phyloP scores from a whole-genome alignment of 2,329 filamentous ascomycete species.

The Alternaria rosae region DNA sequence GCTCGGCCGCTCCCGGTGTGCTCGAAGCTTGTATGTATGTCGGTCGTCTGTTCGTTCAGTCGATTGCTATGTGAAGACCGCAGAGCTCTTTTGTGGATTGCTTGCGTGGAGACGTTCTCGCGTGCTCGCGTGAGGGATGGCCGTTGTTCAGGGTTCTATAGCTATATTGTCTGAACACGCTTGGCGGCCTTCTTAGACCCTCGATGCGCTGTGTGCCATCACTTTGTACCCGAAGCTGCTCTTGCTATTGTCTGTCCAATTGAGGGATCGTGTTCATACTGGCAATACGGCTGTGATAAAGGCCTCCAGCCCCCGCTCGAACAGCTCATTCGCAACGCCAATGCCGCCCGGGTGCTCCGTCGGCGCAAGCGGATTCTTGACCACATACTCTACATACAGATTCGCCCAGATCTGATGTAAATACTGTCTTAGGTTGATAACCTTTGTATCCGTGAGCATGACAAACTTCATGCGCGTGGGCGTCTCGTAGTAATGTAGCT shows the following conservation, averaged over 20 bases:
- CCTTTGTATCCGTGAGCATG: constrained; percentile 90
- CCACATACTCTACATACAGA: constrained; percentile 91
- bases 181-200: background rate
- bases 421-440: constrained; percentile 89
- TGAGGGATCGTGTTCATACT: constrained; percentile 25
- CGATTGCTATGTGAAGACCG: background rate
- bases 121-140: background rate
- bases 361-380: constrained; percentile 70
- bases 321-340: constrained; percentile 70
- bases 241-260: background rate
- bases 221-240: background rate
- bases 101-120: background rate
- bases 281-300: constrained; percentile 66
- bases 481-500: constrained; percentile 98
- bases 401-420: constrained; percentile 99
- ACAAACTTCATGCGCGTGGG: constrained; percentile 95
- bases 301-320: constrained; percentile 73
- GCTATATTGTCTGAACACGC: background rate
- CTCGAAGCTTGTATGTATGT: constrained; percentile 38
- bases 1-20: background rate
- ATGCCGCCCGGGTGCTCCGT: constrained; percentile 67
- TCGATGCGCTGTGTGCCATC: background rate
- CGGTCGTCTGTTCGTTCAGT: background rate
- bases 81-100: background rate
- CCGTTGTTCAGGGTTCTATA: background rate